Conservation (phyloP, 805 yeast genomes). For the Candida gorgasii region DNA sequence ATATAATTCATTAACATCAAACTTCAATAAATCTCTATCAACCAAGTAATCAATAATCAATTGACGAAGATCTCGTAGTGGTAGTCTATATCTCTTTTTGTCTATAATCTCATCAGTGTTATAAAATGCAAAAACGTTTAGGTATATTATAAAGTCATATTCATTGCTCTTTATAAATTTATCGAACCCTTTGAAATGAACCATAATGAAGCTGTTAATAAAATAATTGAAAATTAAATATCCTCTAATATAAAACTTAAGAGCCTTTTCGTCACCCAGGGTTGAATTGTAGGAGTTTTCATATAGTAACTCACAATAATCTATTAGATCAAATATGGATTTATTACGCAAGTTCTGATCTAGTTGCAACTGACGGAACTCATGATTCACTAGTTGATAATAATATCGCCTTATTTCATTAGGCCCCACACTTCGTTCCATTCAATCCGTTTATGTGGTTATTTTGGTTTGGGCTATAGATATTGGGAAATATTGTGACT, state of each 20-base stretch:
- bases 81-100: constrained; percentile 21
- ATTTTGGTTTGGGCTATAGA: too few relatives aligned
- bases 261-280: constrained; percentile 18
- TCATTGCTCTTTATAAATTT: constrained; percentile 36
- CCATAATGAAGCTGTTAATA: constrained; percentile 42
- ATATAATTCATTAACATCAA: constrained; percentile 36
- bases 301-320: constrained; percentile 38
- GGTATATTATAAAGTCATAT: constrained; percentile 42
- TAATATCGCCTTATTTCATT: constrained; percentile 23
- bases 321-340: constrained; percentile 43
- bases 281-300: constrained; percentile 26
- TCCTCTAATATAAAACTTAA: constrained; percentile 33
- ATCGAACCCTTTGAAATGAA: constrained; percentile 44
- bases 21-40: constrained; percentile 29
- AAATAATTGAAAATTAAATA: constrained; percentile 44
- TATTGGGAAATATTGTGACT: background rate
- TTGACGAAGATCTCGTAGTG: constrained; percentile 21
- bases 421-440: constrained; percentile 10
- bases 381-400: constrained; percentile 29
- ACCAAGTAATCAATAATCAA: constrained; percentile 31
- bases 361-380: constrained; percentile 39
- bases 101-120: constrained; percentile 28
- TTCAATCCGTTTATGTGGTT: background rate
- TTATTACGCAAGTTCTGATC: constrained; percentile 28
- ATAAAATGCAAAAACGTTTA: constrained; percentile 43